These are phyloP conservation scores for Fonsecaea monophora DNA, from an alignment of 2,329 filamentous ascomycete species.

Conservation along the genomic window DNA sequence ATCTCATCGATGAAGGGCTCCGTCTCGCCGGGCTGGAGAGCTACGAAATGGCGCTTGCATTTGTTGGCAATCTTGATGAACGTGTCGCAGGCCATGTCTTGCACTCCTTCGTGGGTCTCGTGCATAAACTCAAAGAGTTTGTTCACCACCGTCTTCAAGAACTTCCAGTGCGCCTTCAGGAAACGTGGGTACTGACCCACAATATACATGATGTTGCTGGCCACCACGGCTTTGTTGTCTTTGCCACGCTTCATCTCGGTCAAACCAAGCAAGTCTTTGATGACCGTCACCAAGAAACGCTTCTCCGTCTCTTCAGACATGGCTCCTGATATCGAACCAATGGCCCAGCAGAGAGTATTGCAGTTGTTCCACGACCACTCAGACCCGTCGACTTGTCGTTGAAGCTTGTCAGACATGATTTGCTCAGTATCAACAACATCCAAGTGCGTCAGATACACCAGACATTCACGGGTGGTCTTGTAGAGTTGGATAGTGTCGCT, in stretches of 20 bases:
- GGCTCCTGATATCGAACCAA: slow-evolving; percentile 95
- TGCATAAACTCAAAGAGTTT: slow-evolving; percentile 99
- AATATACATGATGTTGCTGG: slow-evolving; percentile 99
- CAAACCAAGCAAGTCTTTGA: slow-evolving; percentile 94
- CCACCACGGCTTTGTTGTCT: slow-evolving; percentile 98
- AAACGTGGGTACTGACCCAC: slow-evolving; percentile 98
- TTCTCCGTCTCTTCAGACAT: slow-evolving; percentile 99
- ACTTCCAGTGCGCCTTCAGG: slow-evolving; percentile 99
- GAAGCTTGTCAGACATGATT: slow-evolving; percentile 99
- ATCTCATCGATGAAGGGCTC: slow-evolving; percentile 99
- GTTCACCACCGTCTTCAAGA: slow-evolving; percentile 98
- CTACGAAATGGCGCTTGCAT: slow-evolving; percentile 96
- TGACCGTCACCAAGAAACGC: slow-evolving; percentile 96
- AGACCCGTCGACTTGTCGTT: slow-evolving; percentile 88
- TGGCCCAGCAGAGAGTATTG: slow-evolving; percentile 99
- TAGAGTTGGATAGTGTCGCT: slow-evolving; percentile 98
- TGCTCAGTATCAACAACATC: slow-evolving; percentile 97
- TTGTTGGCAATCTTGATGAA: slow-evolving; percentile 99
- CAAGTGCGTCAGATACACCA: slow-evolving; percentile 96
- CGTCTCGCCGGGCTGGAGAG: slow-evolving; percentile 88
- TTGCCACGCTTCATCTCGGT: slow-evolving; percentile 99
- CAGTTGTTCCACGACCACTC: slow-evolving; percentile 99
- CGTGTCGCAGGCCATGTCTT: slow-evolving; percentile 99
- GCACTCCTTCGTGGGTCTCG: slow-evolving; percentile 97
- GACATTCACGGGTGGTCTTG: slow-evolving; percentile 96